Percentiles rank a stretch among this genome's conserved stretches.
These are phyloP conservation scores for Glebionis coronaria DNA, from an alignment of 129 eudicot species.

Conservation along the genomic window DNA sequence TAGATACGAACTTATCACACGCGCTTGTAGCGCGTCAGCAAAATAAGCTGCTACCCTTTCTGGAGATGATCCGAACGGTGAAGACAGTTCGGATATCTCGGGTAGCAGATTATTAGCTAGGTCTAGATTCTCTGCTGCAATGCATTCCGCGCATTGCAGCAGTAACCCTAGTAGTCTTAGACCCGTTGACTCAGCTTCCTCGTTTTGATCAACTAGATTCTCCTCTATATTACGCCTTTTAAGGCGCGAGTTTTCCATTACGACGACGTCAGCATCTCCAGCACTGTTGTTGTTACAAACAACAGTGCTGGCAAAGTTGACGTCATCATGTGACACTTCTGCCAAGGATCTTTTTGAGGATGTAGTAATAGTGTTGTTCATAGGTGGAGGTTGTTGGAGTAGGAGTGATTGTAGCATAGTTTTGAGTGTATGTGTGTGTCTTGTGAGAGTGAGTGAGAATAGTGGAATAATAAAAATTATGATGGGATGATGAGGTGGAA, in stretches of 20 bases:
- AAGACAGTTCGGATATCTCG: constrained; percentile 61
- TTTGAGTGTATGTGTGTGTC: not conserved
- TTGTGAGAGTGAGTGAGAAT: not conserved
- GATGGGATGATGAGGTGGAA: not conserved
- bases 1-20: constrained; percentile 57
- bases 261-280: constrained; percentile 20
- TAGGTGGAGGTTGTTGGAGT: constrained; percentile 28
- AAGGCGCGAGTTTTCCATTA: not conserved
- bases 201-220: constrained; percentile 22
- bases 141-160: constrained; percentile 87
- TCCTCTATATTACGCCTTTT: constrained; percentile 23
- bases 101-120: constrained; percentile 61
- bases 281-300: constrained; percentile 9
- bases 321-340: not conserved
- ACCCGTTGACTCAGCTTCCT: constrained; percentile 54
- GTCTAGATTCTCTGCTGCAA: constrained; percentile 64
- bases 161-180: constrained; percentile 58
- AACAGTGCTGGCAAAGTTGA: constrained; percentile 22
- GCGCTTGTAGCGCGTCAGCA: constrained; percentile 69
- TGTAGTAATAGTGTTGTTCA: constrained; percentile 1
- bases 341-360: constrained; percentile 20
- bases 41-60: constrained; percentile 88
- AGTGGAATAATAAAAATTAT: not conserved
- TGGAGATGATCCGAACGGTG: constrained; percentile 93
- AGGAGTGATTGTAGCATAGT: constrained; percentile 55